Base-by-base conservation (phyloP, 2,329 filamentous ascomycete species). In the Aspergillus ustus region DNA sequence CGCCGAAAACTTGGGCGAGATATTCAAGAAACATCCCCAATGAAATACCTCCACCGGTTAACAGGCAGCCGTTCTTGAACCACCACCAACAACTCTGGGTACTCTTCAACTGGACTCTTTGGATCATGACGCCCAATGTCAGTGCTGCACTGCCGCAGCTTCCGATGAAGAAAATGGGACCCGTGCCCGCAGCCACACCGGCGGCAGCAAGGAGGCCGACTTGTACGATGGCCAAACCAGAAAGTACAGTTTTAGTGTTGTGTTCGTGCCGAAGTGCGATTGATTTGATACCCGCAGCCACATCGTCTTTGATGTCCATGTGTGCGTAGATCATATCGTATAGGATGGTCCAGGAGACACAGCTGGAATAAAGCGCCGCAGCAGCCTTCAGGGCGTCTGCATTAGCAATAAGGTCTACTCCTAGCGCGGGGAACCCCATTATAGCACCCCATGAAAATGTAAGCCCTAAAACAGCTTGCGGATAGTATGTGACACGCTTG, bases 61-160 rank as follows among this genome's bases (percentile, higher is more conserved):
- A 78, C 80, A 85, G 85, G 44, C 84, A 85, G 25, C 86, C 86
- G 59, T 86, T 84, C 60, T 80, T 84, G 68, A 89, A 89, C 86
- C 86, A 89, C 81, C 83, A 86, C 84, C 85, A 87, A 67, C 86
- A 88, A 67, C 85, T 82, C 64, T 78, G 76, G 52, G 86, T 83
- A 55, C 81, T 82, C 62, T 85, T 83, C 63, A 89, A 69, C 58
- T 82, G 81, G 29, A 88, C 86, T 62, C 78, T 82, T 75, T 82
- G 82, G 20, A 88, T 87, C 84, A 88, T 88, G 17, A 83, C 80
- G 1, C 79, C 84, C 25, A 88, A 75, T 2, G 85, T 82, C 37
- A 81, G 65, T 28, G 80, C 78, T 8, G 85, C 85, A 61, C 85
- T 83, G 40, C 86, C 86, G 63, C 85, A 87, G 52, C 81, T 84